phyloP scores from a whole-genome alignment of 345 rosid genomes.

The Hibiscus mutabilis region DNA sequence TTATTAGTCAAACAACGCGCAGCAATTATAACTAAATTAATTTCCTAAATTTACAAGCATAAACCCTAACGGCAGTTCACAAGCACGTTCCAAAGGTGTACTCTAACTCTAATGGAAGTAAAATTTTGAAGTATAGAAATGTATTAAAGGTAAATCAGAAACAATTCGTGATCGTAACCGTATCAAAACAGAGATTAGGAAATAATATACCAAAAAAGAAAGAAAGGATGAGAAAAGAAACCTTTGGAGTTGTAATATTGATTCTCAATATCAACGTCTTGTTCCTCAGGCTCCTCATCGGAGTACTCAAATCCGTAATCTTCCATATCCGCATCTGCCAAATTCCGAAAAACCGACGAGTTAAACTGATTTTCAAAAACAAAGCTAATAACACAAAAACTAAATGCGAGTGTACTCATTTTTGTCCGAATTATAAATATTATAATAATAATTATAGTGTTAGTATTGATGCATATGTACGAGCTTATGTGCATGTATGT shows the following conservation, averaged over 20 bases:
- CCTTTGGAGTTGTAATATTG: constrained; percentile 97
- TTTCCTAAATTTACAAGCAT: background rate
- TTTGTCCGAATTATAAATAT: too few relatives aligned
- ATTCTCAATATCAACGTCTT: constrained; percentile 95
- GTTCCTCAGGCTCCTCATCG: constrained; percentile 96
- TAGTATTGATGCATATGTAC: too few relatives aligned
- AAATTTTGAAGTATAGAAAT: background rate
- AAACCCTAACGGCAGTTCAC: constrained; percentile 1
- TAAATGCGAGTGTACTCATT: too few relatives aligned
- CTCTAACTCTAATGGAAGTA: background rate
- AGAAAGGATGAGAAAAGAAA: background rate
- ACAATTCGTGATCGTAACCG: background rate
- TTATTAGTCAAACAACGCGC: background rate
- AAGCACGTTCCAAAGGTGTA: background rate
- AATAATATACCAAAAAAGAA: background rate
- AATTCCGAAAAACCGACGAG: background rate
- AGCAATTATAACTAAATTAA: too few relatives aligned
- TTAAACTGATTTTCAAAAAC: background rate
- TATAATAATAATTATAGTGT: too few relatives aligned
- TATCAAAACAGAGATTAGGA: background rate
- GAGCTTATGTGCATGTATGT: too few relatives aligned
- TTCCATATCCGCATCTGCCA: constrained; percentile 97
- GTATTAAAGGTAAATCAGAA: background rate
- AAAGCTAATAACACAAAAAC: background rate
- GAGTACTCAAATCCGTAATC: constrained; percentile 99